Evolutionary conservation across 2,329 filamentous ascomycete species (phyloP), one percentile per base, ranked within the genome.

Genomic region (Xylaria sp.): DNA sequence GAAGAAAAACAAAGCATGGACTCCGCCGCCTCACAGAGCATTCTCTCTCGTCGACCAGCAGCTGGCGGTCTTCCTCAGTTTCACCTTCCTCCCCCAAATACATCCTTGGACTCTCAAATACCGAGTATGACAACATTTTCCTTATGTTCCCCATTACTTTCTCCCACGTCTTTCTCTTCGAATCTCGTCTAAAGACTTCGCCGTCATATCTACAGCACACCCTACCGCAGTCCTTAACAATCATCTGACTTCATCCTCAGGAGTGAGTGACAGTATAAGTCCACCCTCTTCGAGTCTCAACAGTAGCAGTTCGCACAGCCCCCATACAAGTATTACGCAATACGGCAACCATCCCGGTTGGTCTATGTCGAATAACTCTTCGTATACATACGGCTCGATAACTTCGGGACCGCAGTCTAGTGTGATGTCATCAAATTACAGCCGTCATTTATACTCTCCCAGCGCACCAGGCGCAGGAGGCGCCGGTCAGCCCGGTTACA

Each of bases 1-100:
- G 54, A 28, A 28, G 28, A 28, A 64, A 51, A 61, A 69, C 9
- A 59, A 68, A 75, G 70, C 63, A 78, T 78, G 78, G 76, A 78
- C 76, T 64, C 71, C 70, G 72, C 70, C 70, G 69, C 69, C 62
- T 66, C 72, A 54, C 74, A 75, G 56, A 91, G 91, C 82, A 90
- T 94, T 79, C 88, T 90, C 74, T 86, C 90, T 79, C 88, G 92
- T 76, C 88, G 91, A 80, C 88, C 90, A 77, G 91, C 91, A 77
- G 89, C 91, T 71, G 88, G 88, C 67, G 87, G 87, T 75, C 86
- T 94, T 71, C 91, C 91, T 68, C 76, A 76, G 12, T 78, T 78
- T 62, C 75, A 77, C 43, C 76, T 79, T 25, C 78, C 76, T 71
- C 71, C 71, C 63, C 79, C 79, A 66, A 77, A 76, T 70, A 75